phyloP scores from a whole-genome alignment of 106 monocot species.

The Dendrobium catenatum region DNA sequence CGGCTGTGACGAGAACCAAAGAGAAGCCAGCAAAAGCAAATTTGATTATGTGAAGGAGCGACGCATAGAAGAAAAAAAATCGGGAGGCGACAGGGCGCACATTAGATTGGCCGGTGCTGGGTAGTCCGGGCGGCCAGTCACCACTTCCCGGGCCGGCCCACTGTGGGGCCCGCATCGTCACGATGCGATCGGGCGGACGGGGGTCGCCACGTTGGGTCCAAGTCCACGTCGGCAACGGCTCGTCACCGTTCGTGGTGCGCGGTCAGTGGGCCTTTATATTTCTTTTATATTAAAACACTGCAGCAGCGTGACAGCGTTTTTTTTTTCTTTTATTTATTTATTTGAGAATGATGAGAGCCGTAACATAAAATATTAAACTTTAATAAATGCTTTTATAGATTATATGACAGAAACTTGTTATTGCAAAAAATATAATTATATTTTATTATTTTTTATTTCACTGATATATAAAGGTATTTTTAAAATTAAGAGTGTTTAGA shows the following conservation, averaged over 20 bases:
- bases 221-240: slow-evolving; percentile 1
- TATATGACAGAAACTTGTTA: too few species aligned
- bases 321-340: too few species aligned
- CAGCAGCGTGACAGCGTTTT: too few species aligned
- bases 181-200: background rate
- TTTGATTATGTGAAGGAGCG: background rate
- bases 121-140: background rate
- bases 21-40: background rate
- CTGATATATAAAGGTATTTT: too few species aligned
- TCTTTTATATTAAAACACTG: background rate
- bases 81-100: background rate
- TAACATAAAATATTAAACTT: too few species aligned
- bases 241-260: slow-evolving; percentile 7
- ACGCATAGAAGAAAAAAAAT: background rate
- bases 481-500: too few species aligned
- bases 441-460: too few species aligned
- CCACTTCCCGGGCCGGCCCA: background rate
- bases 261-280: slow-evolving; percentile 6
- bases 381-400: too few species aligned
- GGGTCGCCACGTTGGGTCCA: background rate
- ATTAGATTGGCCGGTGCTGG: slow-evolving; percentile 1
- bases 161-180: background rate
- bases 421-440: too few species aligned
- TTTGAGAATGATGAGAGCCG: too few species aligned
- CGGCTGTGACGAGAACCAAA: background rate